A percentile compares a stretch with the other conserved stretches of the same genome.
phyloP scores from a whole-genome alignment of 352 stramenopile species.

The Phytophthora hibernalis region DNA sequence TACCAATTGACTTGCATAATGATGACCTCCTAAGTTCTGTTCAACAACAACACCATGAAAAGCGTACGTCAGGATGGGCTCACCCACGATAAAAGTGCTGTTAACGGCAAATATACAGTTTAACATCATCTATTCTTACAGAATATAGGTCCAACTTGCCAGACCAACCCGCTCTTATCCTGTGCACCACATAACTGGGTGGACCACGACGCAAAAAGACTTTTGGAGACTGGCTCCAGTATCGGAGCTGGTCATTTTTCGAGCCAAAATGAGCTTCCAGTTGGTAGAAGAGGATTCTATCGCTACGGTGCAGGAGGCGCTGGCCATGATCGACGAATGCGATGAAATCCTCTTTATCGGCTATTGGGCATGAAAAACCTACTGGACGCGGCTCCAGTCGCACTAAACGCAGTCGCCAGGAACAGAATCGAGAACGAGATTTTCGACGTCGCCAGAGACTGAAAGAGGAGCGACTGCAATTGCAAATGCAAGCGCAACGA shows the following conservation, averaged over 20 bases:
- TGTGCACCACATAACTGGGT: not conserved
- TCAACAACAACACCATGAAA: too few relatives aligned
- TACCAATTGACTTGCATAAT: too few relatives aligned
- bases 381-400: not conserved
- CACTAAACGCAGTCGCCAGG: conserved; percentile 15
- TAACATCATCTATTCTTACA: too few relatives aligned
- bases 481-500: conserved; percentile 35
- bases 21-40: too few relatives aligned
- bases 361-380: conserved; percentile 5
- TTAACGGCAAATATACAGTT: too few relatives aligned
- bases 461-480: conserved; percentile 31
- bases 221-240: not conserved
- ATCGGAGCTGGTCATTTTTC: not conserved
- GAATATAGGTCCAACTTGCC: too few relatives aligned
- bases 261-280: conserved; percentile 23
- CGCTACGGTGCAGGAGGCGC: conserved; percentile 16
- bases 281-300: conserved; percentile 23
- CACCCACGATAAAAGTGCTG: too few relatives aligned
- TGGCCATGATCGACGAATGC: conserved; percentile 22
- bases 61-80: too few relatives aligned
- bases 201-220: not conserved
- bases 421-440: conserved; percentile 25
- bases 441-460: conserved; percentile 26
- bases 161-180: not conserved
- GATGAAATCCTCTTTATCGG: conserved; percentile 16